Percentiles rank a stretch among this genome's conserved stretches.
Evolutionary conservation across 2,329 filamentous ascomycete species (phyloP).

Genomic region (Sporothrix mexicana): DNA sequence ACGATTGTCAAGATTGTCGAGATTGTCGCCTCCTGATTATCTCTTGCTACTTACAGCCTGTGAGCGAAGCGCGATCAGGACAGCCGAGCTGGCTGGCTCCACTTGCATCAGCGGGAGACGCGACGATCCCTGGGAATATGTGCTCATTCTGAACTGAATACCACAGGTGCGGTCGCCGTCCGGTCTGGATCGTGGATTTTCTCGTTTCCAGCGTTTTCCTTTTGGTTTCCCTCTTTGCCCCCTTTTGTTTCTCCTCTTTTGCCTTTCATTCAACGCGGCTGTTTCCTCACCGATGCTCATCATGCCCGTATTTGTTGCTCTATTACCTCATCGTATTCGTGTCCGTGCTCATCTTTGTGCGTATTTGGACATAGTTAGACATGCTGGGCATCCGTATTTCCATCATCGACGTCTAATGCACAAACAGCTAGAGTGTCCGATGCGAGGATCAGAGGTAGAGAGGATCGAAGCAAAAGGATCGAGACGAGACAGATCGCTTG

Average conservation of each 20-base stretch:
- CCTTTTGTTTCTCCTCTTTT: no score
- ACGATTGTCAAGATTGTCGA: not conserved
- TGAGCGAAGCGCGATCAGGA: not conserved
- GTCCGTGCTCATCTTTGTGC: constrained; percentile 3
- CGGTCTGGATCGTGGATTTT: not conserved
- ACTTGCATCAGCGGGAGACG: not conserved
- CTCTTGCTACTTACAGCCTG: no score
- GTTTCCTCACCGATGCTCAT: not conserved
- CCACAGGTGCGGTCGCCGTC: no score
- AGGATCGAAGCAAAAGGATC: no score
- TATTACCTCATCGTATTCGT: not conserved
- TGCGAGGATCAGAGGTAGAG: not conserved
- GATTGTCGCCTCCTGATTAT: not conserved
- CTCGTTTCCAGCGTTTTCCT: no score
- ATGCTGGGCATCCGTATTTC: not conserved
- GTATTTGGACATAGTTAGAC: not conserved
- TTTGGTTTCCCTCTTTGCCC: not conserved
- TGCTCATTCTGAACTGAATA: not conserved
- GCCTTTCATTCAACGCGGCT: no score
- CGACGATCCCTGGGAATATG: constrained; percentile 7
- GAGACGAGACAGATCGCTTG: not conserved
- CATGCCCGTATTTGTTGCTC: not conserved
- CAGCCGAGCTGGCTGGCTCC: not conserved
- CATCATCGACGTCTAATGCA: not conserved
- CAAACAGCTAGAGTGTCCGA: constrained; percentile 9